Base-by-base conservation (phyloP, 2,329 filamentous ascomycete species). In the Aspergillus brunneoviolaceus region DNA sequence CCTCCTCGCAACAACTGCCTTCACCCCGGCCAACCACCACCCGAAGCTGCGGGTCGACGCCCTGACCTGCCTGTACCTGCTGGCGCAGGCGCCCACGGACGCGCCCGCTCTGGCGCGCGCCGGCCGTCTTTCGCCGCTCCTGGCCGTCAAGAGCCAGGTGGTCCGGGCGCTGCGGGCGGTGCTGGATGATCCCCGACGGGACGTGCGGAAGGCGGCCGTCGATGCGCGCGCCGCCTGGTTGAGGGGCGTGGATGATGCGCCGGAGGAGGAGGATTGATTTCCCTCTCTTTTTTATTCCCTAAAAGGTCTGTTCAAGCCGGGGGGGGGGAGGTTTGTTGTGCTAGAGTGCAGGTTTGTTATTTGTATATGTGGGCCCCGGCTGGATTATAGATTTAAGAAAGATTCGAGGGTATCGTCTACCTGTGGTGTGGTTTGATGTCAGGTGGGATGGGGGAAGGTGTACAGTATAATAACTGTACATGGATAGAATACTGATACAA, bases 121-220 rank as follows among this genome's bases (percentile, higher is more conserved):
- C 1, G 67, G 68, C 16, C 69, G 69, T 23, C 65, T 76, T 3
- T 78, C 76, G 55, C 79, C 81, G 1, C 76, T 89, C 7, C 69
- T 89, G 19, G 82, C 84, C 9, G 84, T 85, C 60, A 82, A 85
- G 65, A 77, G 77, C 52, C 79, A 83, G 52, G 85, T 89, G 9
- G 76, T 87, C 51, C 82, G 83, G 68, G 79, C 80, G 23, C 72
- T 89, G 67, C 76, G 80, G 49, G 71, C 68, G 16, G 81, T 84
- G 27, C 69, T 89, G 63, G 87, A 89, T 76, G 87, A 89, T 73
- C 77, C 77, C 33, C 88, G 85, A 75, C 77, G 87, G 62, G 80
- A 81, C 69, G 87, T 89, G 10, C 79, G 87, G 48, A 82, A 84
- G 63, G 84, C 85, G 60, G 87, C 86, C 14, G 86, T 88, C 27